Evolutionary conservation across 805 yeast genomes (phyloP), one percentile per base, ranked within the genome.

Genomic region (Starmerella sirachaensis): DNA sequence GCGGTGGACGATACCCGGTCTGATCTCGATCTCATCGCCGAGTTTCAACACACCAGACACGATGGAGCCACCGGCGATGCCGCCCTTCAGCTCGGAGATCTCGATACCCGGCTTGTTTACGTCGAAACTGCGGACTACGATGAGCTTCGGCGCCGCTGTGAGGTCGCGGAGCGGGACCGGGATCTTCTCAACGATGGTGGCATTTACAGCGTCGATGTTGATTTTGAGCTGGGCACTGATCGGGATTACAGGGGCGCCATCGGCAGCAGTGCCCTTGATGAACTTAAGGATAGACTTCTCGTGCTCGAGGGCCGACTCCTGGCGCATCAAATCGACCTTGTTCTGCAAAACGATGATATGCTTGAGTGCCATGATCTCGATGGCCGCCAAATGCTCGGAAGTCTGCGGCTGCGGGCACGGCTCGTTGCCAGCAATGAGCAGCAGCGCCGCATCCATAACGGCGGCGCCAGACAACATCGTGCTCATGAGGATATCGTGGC

Each of bases 381-480:
- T 91, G 47, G 99, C 99, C 35, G 99, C 99, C 65, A 91, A 73
- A 70, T 91, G 99, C 68, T 91, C 99, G 11, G 94, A 80, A 13
- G 99, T 91, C 69, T 91, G 99, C 30, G 99, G 99, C 69, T 91
- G 99, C 45, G 99, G 99, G 70, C 99, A 91, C 39, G 94, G 76
- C 71, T 91, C 99, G 61, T 91, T 91, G 64, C 97, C 98, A 20
- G 98, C 99, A 59, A 91, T 78, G 49, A 91, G 72, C 57, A 91
- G 69, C 45, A 91, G 69, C 2, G 99, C 99, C 40, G 99, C 99
- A 65, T 91, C 99, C 99, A 91, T 91, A 49, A 91, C 99, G 13
- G 99, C 99, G 25, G 99, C 99, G 60, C 99, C 99, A 32, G 97
- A 86, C 74, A 91, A 77, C 99, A 91, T 91, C 50, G 99, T 91